Conservation (phyloP, 176 grass and related monocot species). For the Miscanthus lutarioriparius region DNA sequence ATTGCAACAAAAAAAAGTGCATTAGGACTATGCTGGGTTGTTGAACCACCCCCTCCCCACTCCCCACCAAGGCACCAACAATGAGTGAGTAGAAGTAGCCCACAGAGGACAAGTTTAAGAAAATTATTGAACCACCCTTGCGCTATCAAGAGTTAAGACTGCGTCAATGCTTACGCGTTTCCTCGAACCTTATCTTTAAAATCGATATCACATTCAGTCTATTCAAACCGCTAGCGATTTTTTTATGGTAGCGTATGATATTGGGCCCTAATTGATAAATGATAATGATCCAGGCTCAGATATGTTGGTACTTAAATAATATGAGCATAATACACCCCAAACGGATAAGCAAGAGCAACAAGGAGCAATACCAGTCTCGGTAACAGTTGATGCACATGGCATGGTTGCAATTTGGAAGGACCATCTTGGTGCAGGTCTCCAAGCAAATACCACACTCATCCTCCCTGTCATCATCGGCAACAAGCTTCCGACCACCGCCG, state of each 20-base stretch:
- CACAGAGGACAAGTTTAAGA: slow-evolving; percentile 30
- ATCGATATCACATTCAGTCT: slow-evolving; percentile 12
- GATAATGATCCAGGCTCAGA: slow-evolving; percentile 37
- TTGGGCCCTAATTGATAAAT: slow-evolving; percentile 19
- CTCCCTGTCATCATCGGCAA: slow-evolving; percentile 71
- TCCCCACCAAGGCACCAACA: not conserved
- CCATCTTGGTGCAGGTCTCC: slow-evolving; percentile 94
- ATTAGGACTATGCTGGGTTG: slow-evolving; percentile 19
- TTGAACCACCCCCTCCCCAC: slow-evolving; percentile 37
- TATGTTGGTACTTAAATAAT: slow-evolving; percentile 20
- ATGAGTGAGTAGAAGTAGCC: slow-evolving; percentile 20
- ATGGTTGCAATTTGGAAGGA: slow-evolving; percentile 91
- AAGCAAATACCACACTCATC: slow-evolving; percentile 96
- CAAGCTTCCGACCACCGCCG: slow-evolving; percentile 51
- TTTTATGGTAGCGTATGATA: slow-evolving; percentile 42
- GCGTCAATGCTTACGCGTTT: slow-evolving; percentile 18
- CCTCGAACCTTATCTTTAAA: slow-evolving; percentile 11
- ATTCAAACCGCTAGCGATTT: slow-evolving; percentile 31
- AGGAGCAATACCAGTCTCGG: slow-evolving; percentile 68
- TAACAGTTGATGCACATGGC: slow-evolving; percentile 98
- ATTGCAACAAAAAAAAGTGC: not conserved
- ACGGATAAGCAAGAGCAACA: slow-evolving; percentile 36
- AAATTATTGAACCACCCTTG: not conserved
- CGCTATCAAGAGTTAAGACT: slow-evolving; percentile 4
- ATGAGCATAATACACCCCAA: slow-evolving; percentile 28